Evolutionary conservation across 768 basidiomycete species (phyloP), one percentile per base, ranked within the genome.

Genomic region (Leccinum broughii): DNA sequence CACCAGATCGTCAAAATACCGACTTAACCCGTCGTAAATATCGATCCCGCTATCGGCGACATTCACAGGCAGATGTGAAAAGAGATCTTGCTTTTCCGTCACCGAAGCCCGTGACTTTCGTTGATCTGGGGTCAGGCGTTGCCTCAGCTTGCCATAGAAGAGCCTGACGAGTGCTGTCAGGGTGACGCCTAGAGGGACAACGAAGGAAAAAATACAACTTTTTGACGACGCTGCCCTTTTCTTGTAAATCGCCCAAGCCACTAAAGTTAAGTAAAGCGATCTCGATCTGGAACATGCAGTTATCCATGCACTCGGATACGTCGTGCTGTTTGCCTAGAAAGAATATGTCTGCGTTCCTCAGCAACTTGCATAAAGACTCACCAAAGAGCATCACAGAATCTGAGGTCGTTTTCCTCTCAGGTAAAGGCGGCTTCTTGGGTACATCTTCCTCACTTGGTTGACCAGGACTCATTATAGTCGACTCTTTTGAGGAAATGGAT

Each of bases 271-370:
- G 79, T 51, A 93, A 72, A 1, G 94, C 95, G 4, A 93, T 90
- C 75, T 99, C 97, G 54, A 98, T 94, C 75, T 98, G 97, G 77
- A 97, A 97, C 82, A 99, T 90, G 78, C 95, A 95, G 68, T 98
- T 98, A 75, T 98, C 96, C 90, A 98, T 93, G 76, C 96, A 98
- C 75, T 99, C 97, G 0, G 96, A 89, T 13, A 98, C 95, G 72
- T 99, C 97, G 69, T 99, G 96, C 68, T 99, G 97, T 67, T 90
- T 89, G 6, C 96, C 95, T 93, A 59, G 41, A 8, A 59, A 61
- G 51, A 30, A 46, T 69, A 24, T 44, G 53, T 46, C 14, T 22
- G 20, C 17, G 35, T 55, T 41, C 6, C 32, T 62, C 20, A 22
- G 13, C n/a, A n/a, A 54, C 13, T 35, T 24, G 49, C 14, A 60